Conservation (phyloP, 768 basidiomycete genomes). For the Rhodocollybia butyracea region DNA sequence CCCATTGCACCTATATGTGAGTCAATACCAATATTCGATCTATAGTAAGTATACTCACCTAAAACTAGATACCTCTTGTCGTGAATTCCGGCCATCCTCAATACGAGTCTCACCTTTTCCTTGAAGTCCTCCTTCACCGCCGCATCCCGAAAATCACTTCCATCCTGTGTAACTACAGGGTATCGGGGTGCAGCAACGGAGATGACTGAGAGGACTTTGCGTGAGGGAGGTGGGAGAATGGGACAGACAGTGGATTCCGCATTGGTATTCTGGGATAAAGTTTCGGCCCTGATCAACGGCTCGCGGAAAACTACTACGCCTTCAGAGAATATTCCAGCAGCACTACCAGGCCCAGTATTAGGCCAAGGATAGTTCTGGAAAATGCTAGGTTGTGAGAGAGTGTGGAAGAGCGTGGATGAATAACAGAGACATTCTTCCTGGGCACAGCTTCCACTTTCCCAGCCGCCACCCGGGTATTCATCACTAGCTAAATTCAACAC, state of each 20-base stretch:
- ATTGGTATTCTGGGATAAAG: too few relatives aligned
- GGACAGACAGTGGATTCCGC: not conserved
- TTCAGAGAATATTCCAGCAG: constrained; percentile 14
- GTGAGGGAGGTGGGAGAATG: constrained; percentile 19
- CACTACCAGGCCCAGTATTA: constrained; percentile 16
- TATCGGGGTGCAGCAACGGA: constrained; percentile 22
- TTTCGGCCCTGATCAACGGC: too few relatives aligned
- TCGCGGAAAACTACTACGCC: constrained; percentile 25
- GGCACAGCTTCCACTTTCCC: constrained; percentile 4
- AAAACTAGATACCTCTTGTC: constrained; percentile 17
- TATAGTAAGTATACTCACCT: constrained; percentile 12
- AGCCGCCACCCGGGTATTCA: constrained; percentile 15
- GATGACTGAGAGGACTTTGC: constrained; percentile 20
- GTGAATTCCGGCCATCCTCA: constrained; percentile 20
- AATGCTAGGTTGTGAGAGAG: constrained; percentile 12
- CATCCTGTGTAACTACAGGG: constrained; percentile 14
- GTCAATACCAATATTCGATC: not conserved
- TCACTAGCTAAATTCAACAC: constrained; percentile 23
- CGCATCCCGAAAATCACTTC: constrained; percentile 5
- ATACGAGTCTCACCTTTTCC: constrained; percentile 21
- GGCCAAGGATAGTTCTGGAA: constrained; percentile 19
- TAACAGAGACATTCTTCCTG: constrained; percentile 18
- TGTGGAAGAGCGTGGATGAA: constrained; percentile 23
- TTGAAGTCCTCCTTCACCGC: constrained; percentile 13
- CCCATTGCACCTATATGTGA: constrained; percentile 21